A percentile compares a stretch with the other conserved stretches of the same genome.
Evolutionary conservation across 768 basidiomycete species (phyloP).

Genomic region (Cubamyces lactineus): DNA sequence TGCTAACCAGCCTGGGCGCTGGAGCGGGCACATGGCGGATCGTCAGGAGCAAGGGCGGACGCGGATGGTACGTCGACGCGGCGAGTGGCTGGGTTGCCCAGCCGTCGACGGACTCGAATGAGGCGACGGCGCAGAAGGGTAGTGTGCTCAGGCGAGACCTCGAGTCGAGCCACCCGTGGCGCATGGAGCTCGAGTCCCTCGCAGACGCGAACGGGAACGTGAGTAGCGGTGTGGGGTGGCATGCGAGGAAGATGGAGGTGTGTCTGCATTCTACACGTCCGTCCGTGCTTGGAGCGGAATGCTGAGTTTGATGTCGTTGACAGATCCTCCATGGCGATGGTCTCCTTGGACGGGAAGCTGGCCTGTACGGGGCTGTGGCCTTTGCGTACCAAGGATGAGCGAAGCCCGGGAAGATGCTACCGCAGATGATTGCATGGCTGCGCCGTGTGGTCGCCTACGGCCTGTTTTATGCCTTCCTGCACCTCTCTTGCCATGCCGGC

Average conservation of each 20-base stretch:
- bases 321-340: constrained; percentile 88
- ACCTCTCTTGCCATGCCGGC: background rate
- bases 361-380: constrained; percentile 90
- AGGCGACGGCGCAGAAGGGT: constrained; percentile 33
- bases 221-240: constrained; percentile 93
- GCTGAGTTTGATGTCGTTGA: constrained; percentile 8
- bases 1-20: constrained; percentile 72
- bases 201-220: constrained; percentile 87
- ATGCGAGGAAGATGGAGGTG: constrained; percentile 96
- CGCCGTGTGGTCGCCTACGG: no score
- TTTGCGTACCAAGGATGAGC: constrained; percentile 91
- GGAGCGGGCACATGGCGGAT: constrained; percentile 88
- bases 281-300: background rate
- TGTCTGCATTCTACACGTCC: constrained; percentile 32
- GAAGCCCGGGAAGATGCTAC: background rate
- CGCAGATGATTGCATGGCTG: background rate
- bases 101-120: constrained; percentile 2
- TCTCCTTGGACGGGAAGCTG: constrained; percentile 90
- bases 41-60: constrained; percentile 87
- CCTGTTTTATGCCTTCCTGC: no score
- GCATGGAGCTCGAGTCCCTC: constrained; percentile 70
- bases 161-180: constrained; percentile 61
- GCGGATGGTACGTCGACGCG: constrained; percentile 94
- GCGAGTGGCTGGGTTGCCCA: constrained; percentile 80
- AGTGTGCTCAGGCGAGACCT: constrained; percentile 64